Evolutionary conservation across 805 yeast species (phyloP), one percentile per base, ranked within the genome.

Genomic region (Myxozyma neglecta): DNA sequence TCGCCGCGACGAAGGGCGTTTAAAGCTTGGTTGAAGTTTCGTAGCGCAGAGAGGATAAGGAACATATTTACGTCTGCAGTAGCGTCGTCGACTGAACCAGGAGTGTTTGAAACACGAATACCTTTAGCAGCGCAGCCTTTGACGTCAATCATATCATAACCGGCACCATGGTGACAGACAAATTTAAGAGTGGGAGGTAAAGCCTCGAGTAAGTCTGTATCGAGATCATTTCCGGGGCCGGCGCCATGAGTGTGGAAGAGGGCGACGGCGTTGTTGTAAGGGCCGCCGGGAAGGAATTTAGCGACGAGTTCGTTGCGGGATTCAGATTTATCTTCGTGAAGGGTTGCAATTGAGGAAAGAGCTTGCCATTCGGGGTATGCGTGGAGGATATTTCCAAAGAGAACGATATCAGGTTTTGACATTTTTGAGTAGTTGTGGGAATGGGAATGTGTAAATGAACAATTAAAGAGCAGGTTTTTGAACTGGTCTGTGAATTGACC

Each of bases 1-100:
- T 83, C 77, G 24, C 92, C 93, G 42, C 75, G 73, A 40, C 81
- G 71, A 67, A 88, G 72, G 50, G 77, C 76, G 56, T 80, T 75
- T 64, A 83, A 82, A 16, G 91, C 88, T 55, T 72, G 68, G 66
- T 83, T 87, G 74, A 84, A 90, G 75, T 85, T 84, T 70, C 92
- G 80, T 69, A 86, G 73, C 2, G 89, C 85, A 18, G 88, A 83
- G 49, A 87, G 76, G 42, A 85, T 70, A 70, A 87, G 76, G 71
- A 74, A 87, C 6, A 87, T 83, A 60, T 87, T 89, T 3, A 88
- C 82, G 67, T 83, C 87, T 3, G 92, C 91, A 3, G 92, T 88
- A 11, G 91, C 85, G 20, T 80, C 80, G 70, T 85, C 87, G 11
- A 87, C 92, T 7, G 86, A 79, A 3, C 76, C 78, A 14, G 92